These are phyloP conservation scores for Coprinopsis cinerea DNA, from an alignment of 768 basidiomycete species.

Conservation along the genomic window DNA sequence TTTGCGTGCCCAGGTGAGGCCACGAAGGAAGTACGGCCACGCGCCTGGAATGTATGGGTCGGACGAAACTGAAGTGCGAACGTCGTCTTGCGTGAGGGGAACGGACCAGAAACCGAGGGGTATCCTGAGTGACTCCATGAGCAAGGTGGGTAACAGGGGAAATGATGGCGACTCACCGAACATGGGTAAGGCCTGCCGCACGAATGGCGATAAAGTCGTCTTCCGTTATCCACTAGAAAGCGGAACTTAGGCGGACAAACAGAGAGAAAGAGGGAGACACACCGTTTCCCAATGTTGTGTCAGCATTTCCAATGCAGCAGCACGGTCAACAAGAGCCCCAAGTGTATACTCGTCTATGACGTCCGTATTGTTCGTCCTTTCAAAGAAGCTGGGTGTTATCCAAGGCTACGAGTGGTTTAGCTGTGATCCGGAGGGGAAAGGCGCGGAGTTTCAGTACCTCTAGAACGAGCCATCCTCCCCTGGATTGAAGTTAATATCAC, in stretches of 20 bases:
- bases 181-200: conserved; percentile 65
- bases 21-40: conserved; percentile 61
- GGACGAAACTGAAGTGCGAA: conserved; percentile 39
- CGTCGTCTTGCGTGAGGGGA: conserved; percentile 52
- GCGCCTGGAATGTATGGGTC: conserved; percentile 58
- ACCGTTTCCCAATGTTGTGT: conserved; percentile 53
- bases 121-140: conserved; percentile 37
- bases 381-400: conserved; percentile 74
- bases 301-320: conserved; percentile 37
- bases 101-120: conserved; percentile 78
- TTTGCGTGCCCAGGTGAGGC: conserved; percentile 57
- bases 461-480: conserved; percentile 61
- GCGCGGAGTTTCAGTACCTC: conserved; percentile 31
- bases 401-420: conserved; percentile 44
- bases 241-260: conserved; percentile 7
- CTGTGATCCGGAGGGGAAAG: neutral
- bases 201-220: conserved; percentile 62
- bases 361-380: conserved; percentile 48
- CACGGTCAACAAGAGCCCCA: conserved; percentile 42
- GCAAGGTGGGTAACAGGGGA: too few species aligned
- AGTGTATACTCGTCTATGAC: conserved; percentile 62
- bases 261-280: conserved; percentile 11
- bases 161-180: conserved; percentile 36
- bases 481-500: conserved; percentile 16
- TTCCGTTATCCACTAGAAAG: conserved; percentile 52